phyloP scores from a whole-genome alignment of 176 grass and related monocot genomes.

The Eleusine indica region DNA sequence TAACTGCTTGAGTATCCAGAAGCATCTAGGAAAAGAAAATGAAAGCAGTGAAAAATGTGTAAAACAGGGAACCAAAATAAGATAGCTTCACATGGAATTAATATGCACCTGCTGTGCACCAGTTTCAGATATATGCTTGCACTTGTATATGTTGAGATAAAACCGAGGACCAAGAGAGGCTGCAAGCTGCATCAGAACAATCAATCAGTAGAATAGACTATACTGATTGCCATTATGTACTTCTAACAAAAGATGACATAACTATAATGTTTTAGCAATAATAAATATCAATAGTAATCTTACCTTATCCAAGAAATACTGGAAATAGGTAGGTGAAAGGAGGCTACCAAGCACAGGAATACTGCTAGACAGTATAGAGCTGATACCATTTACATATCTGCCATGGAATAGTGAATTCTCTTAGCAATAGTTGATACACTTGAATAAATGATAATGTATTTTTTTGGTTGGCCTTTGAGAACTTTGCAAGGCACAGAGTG shows the following conservation, averaged over 20 bases:
- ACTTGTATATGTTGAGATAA: conserved; percentile 99
- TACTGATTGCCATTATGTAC: background rate
- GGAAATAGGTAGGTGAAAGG: conserved; percentile 92
- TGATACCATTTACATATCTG: conserved; percentile 97
- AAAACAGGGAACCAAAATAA: conserved; percentile 30
- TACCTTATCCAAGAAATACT: conserved; percentile 99
- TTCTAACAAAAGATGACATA: conserved; percentile 25
- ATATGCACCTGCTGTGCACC: conserved; percentile 87
- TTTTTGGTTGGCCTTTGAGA: background rate
- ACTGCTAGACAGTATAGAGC: conserved; percentile 90
- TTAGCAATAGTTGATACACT: conserved; percentile 29
- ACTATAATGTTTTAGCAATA: conserved; percentile 14
- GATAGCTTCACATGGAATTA: conserved; percentile 14
- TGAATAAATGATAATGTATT: conserved; percentile 11
- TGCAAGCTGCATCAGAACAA: conserved; percentile 72
- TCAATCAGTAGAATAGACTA: conserved; percentile 33
- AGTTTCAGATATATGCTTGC: conserved; percentile 99
- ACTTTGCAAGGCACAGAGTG: conserved; percentile 1
- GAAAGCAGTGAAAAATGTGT: conserved; percentile 29
- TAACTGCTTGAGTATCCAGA: conserved; percentile 96
- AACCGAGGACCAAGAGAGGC: conserved; percentile 97
- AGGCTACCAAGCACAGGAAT: conserved; percentile 85
- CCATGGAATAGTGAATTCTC: conserved; percentile 26
- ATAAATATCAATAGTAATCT: conserved; percentile 30
- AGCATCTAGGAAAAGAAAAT: conserved; percentile 70